Conservation (phyloP, 2,329 filamentous ascomycete species). For the Penicillium sumatraense region DNA sequence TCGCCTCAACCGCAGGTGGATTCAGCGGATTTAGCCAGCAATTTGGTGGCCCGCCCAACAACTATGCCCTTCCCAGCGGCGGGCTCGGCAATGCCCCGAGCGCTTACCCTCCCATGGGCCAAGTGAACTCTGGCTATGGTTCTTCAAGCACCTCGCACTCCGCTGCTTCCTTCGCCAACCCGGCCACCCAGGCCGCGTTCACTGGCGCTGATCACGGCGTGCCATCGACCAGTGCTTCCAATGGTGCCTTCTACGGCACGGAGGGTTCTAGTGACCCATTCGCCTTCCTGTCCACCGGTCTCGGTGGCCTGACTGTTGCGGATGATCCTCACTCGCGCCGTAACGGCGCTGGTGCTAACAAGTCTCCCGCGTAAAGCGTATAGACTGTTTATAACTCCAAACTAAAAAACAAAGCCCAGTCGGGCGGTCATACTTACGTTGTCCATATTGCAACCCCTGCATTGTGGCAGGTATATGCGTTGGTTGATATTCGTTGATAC, state of each 20-base stretch:
- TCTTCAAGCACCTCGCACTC: constrained; percentile 79
- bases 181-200: constrained; percentile 92
- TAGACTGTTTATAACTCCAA: constrained; percentile 18
- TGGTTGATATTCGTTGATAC: constrained; percentile 45
- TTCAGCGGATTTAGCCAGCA: constrained; percentile 76
- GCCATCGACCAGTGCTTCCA: constrained; percentile 74
- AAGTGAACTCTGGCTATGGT: constrained; percentile 78
- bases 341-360: constrained; percentile 51
- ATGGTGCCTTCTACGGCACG: constrained; percentile 69
- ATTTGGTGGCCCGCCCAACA: constrained; percentile 80
- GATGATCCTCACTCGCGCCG: constrained; percentile 52
- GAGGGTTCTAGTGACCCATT: constrained; percentile 65
- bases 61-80: constrained; percentile 82
- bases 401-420: constrained; percentile 17
- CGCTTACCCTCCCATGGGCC: constrained; percentile 70
- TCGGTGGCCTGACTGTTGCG: constrained; percentile 62
- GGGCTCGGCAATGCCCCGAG: constrained; percentile 76
- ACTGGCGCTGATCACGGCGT: constrained; percentile 83
- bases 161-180: constrained; percentile 87
- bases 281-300: constrained; percentile 65
- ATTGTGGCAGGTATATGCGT: constrained; percentile 43
- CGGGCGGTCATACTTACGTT: constrained; percentile 34
- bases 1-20: constrained; percentile 69
- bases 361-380: constrained; percentile 47
- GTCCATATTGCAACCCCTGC: constrained; percentile 43